A percentile compares a stretch with the other conserved stretches of the same genome.
These are phyloP conservation scores for Penicillium sp. DNA, from an alignment of 2,329 filamentous ascomycete species.

Conservation along the genomic window DNA sequence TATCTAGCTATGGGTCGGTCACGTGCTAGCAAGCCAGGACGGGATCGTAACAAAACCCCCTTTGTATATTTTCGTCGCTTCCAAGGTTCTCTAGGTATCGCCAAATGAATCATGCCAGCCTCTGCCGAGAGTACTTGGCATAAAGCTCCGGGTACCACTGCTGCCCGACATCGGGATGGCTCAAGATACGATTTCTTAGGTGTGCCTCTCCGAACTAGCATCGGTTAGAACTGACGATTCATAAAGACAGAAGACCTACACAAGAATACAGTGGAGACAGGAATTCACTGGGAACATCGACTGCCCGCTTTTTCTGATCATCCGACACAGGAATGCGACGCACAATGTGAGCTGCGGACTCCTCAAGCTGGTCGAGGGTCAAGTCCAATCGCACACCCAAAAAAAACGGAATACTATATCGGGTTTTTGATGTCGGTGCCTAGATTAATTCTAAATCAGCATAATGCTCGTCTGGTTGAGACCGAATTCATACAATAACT, in stretches of 20 bases:
- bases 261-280: constrained; percentile 37
- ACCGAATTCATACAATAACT: constrained; percentile 28
- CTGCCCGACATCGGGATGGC: constrained; percentile 37
- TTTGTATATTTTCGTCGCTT: too few relatives aligned
- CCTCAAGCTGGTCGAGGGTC: constrained; percentile 47
- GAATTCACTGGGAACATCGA: constrained; percentile 40
- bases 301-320: constrained; percentile 30
- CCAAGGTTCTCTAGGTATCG: too few relatives aligned
- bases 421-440: constrained; percentile 31
- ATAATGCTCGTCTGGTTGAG: not conserved
- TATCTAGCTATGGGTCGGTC: too few relatives aligned
- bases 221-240: not conserved
- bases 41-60: too few relatives aligned
- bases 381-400: constrained; percentile 52
- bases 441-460: not conserved
- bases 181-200: constrained; percentile 37
- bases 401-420: constrained; percentile 57
- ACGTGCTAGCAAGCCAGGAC: too few relatives aligned
- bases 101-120: not conserved
- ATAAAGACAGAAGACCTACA: constrained; percentile 19
- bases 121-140: constrained; percentile 28
- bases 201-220: constrained; percentile 38
- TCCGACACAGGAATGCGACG: constrained; percentile 29
- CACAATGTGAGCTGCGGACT: constrained; percentile 35
- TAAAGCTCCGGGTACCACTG: constrained; percentile 38